Percentiles rank a stretch among this genome's conserved stretches.
Evolutionary conservation across 139 green algal species (phyloP).

Genomic region (Asterochloris erici): DNA sequence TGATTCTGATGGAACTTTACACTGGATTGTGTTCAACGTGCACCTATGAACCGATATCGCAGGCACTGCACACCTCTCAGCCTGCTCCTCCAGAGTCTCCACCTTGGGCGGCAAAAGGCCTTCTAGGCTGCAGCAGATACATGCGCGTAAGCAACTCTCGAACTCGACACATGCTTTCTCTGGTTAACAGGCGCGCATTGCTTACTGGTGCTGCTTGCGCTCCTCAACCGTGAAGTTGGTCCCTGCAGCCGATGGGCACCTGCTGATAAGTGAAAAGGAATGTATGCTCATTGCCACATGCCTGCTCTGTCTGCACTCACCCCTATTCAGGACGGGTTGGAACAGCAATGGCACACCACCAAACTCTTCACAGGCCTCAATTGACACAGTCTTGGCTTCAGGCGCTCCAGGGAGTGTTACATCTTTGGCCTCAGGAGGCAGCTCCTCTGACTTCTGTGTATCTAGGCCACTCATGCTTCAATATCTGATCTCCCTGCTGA

Average conservation of each 20-base stretch:
- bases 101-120: conserved; percentile 40
- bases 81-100: conserved; percentile 38
- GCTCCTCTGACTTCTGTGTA: background rate
- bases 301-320: background rate
- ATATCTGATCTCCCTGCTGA: too few species aligned
- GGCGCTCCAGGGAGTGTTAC: conserved; percentile 2
- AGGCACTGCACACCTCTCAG: conserved; percentile 19
- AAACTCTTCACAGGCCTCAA: background rate
- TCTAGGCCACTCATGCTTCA: too few species aligned
- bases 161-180: background rate
- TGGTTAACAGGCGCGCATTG: background rate
- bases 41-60: background rate
- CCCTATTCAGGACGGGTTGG: conserved; percentile 23
- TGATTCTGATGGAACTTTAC: background rate
- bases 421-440: conserved; percentile 4
- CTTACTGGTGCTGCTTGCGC: conserved; percentile 13
- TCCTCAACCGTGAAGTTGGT: conserved; percentile 26
- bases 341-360: conserved; percentile 12
- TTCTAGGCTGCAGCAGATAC: conserved; percentile 25
- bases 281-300: background rate
- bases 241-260: too few species aligned
- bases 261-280: background rate
- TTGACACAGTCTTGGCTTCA: conserved; percentile 3
- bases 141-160: background rate
- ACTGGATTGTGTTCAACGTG: background rate